These are phyloP conservation scores for Pleurostoma richardsiae DNA, from an alignment of 2,329 filamentous ascomycete genomes.

Conservation along the genomic window DNA sequence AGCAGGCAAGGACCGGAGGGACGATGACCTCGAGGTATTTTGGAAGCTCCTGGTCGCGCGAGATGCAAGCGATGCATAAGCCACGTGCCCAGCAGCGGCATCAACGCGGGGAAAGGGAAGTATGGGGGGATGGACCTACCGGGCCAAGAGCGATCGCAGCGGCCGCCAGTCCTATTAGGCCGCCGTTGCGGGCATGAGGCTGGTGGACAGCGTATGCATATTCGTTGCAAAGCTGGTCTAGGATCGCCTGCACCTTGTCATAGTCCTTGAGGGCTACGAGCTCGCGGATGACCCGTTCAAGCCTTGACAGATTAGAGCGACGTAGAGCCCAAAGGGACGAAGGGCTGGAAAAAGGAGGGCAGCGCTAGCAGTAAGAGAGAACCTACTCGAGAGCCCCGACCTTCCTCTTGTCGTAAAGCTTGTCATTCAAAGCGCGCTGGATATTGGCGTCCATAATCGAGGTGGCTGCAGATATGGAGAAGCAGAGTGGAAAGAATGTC, in stretches of 20 bases:
- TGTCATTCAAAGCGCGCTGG: constrained; percentile 90
- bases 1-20: constrained; percentile 93
- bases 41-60: constrained; percentile 67
- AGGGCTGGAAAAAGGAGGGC: background rate
- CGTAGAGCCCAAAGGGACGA: background rate
- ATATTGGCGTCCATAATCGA: constrained; percentile 77
- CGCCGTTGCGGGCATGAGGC: constrained; percentile 92
- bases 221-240: constrained; percentile 94
- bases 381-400: constrained; percentile 91
- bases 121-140: constrained; percentile 49
- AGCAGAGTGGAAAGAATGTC: background rate
- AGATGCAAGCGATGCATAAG: background rate
- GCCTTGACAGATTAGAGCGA: constrained; percentile 41
- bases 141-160: constrained; percentile 92
- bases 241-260: constrained; percentile 76
- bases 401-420: constrained; percentile 98
- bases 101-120: background rate
- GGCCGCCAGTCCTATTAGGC: constrained; percentile 89
- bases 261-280: constrained; percentile 72
- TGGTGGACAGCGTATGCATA: constrained; percentile 97
- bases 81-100: background rate
- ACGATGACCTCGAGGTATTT: constrained; percentile 91
- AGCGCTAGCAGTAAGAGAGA: constrained; percentile 1
- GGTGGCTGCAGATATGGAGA: constrained; percentile 4
- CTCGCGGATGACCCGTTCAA: constrained; percentile 87